These are phyloP conservation scores for Aspergillus luchuensis DNA, from an alignment of 2,329 filamentous ascomycete species.

Conservation along the genomic window DNA sequence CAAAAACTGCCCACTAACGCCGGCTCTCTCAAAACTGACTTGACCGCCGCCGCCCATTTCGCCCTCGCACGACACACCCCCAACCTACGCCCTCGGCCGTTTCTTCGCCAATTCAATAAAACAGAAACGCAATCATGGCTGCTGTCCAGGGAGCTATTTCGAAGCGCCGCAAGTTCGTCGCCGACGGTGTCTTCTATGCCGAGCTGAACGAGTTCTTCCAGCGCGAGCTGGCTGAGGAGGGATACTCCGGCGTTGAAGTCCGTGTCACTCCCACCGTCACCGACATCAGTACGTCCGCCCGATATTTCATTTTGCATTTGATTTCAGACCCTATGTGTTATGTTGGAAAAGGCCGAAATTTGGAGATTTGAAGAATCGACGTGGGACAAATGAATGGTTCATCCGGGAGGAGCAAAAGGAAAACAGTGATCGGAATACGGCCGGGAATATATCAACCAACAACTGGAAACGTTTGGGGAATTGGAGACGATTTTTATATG, in stretches of 20 bases:
- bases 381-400: slow-evolving; percentile 2
- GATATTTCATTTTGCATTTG: slow-evolving; percentile 21
- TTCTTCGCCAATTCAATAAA: slow-evolving; percentile 40
- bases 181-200: slow-evolving; percentile 99
- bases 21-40: slow-evolving; percentile 36
- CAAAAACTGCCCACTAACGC: slow-evolving; percentile 45
- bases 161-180: slow-evolving; percentile 72
- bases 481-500: slow-evolving; percentile 7
- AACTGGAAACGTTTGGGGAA: neutral
- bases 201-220: slow-evolving; percentile 99
- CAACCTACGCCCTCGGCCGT: slow-evolving; percentile 33
- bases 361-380: slow-evolving; percentile 13
- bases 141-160: slow-evolving; percentile 55
- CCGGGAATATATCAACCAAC: neutral
- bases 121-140: slow-evolving; percentile 50
- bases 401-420: neutral
- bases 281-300: slow-evolving; percentile 75
- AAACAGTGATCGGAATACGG: slow-evolving; percentile 9
- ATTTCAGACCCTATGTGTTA: neutral
- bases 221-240: slow-evolving; percentile 99
- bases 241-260: slow-evolving; percentile 99
- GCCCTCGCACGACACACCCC: slow-evolving; percentile 34
- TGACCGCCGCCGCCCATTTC: slow-evolving; percentile 31
- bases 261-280: slow-evolving; percentile 99
- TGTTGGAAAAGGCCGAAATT: slow-evolving; percentile 13